These are phyloP conservation scores for Pleurotus ostreatus DNA, from an alignment of 768 basidiomycete genomes.

Conservation along the genomic window DNA sequence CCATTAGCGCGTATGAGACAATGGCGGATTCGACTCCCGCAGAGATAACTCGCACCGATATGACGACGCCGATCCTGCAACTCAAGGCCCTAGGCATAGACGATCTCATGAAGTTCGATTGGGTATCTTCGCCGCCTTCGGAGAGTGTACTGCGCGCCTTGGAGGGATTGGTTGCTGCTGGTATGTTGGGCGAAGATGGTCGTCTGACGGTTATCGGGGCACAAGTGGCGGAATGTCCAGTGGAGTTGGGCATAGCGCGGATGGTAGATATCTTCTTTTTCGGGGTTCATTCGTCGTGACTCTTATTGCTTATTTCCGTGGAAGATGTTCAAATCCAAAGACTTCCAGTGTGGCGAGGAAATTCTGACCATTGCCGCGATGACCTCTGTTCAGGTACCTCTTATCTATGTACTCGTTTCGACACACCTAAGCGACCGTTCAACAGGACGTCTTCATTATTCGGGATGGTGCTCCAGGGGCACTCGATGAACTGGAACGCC, in stretches of 20 bases:
- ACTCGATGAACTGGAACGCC: constrained; percentile 83
- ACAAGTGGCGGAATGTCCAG: constrained; percentile 89
- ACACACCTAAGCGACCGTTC: no score
- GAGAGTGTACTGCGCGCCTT: constrained; percentile 83
- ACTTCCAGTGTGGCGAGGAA: constrained; percentile 90
- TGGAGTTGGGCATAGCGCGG: constrained; percentile 90
- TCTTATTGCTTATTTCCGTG: not conserved
- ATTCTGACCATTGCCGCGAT: constrained; percentile 95
- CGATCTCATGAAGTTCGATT: constrained; percentile 94
- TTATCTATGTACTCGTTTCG: no score
- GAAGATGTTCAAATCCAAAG: constrained; percentile 83
- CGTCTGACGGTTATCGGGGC: constrained; percentile 73
- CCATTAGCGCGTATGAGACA: constrained; percentile 51
- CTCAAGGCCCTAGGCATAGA: constrained; percentile 94
- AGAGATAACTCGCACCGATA: constrained; percentile 87
- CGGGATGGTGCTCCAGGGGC: constrained; percentile 84
- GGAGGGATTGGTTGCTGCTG: constrained; percentile 75
- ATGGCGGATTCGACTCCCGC: constrained; percentile 75
- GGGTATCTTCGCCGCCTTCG: constrained; percentile 85
- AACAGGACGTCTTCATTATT: constrained; percentile 84
- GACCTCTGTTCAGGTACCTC: constrained; percentile 77
- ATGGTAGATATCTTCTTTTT: constrained; percentile 51
- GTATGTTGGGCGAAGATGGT: constrained; percentile 82
- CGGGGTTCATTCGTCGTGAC: not conserved
- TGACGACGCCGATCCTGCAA: constrained; percentile 89